Conservation (phyloP, 2,329 filamentous ascomycete species). For the Sclerotinia trifoliorum region DNA sequence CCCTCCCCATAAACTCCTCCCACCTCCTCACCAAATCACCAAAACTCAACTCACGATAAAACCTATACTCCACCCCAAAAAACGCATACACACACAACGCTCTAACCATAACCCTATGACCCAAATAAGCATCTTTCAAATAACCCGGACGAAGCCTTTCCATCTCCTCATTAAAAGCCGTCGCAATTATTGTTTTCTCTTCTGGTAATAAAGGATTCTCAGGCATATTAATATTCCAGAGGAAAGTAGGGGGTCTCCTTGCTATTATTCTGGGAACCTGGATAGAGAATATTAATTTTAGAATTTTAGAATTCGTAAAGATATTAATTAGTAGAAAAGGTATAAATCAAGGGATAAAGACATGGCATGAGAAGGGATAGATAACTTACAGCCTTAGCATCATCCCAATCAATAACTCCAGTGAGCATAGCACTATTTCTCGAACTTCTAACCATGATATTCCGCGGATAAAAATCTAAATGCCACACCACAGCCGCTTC, state of each 20-base stretch:
- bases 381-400: not conserved
- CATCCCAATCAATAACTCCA: constrained; percentile 1
- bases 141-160: not conserved
- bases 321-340: too few species aligned
- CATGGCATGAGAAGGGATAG: accelerated
- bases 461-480: not conserved
- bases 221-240: not conserved
- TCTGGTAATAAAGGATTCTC: not conserved
- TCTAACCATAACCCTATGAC: not conserved
- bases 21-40: not conserved
- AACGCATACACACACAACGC: not conserved
- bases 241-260: not conserved
- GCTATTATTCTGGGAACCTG: not conserved
- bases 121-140: not conserved
- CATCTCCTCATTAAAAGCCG: not conserved
- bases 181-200: not conserved
- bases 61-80: not conserved
- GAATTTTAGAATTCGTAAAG: not conserved
- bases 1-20: not conserved
- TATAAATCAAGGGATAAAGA: too few species aligned
- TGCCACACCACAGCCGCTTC: not conserved
- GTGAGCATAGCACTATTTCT: not conserved
- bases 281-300: not conserved
- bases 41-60: not conserved
- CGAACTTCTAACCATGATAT: not conserved